Conservation (phyloP, 75 land plant species). For the Pinus tabuliformis region DNA sequence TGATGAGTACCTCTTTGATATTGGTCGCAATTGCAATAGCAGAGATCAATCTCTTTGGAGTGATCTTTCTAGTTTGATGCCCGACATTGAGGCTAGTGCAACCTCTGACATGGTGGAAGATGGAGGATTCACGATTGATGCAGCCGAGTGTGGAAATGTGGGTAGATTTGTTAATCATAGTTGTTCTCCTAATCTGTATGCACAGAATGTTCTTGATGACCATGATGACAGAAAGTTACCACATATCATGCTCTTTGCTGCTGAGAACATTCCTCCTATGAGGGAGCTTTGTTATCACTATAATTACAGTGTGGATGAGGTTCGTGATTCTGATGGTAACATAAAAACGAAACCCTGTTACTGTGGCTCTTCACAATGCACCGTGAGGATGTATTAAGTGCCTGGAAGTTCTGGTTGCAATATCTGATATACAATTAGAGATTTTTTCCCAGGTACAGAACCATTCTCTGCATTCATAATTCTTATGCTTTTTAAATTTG, state of each 20-base stretch:
- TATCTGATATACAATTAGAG: neutral
- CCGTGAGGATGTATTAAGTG: constrained; percentile 52
- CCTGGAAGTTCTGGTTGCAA: neutral
- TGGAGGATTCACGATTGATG: constrained; percentile 49
- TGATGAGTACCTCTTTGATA: constrained; percentile 23
- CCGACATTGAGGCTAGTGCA: constrained; percentile 6
- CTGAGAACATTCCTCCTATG: constrained; percentile 45
- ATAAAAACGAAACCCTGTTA: constrained; percentile 50
- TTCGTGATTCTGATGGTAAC: constrained; percentile 33
- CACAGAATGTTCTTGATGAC: constrained; percentile 65
- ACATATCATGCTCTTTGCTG: constrained; percentile 56
- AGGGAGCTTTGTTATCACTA: constrained; percentile 61
- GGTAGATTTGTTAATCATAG: constrained; percentile 54
- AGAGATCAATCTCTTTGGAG: constrained; percentile 35
- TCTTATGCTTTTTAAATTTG: neutral
- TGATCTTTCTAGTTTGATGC: constrained; percentile 26
- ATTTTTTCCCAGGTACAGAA: neutral
- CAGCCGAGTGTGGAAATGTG: constrained; percentile 43
- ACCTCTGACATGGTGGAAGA: constrained; percentile 29
- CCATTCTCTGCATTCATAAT: neutral
- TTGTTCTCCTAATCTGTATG: constrained; percentile 61
- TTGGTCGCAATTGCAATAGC: constrained; percentile 41
- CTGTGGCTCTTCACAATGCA: constrained; percentile 38
- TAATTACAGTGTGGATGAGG: constrained; percentile 46
- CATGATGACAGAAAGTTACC: constrained; percentile 51